phyloP scores from a whole-genome alignment of 2,329 filamentous ascomycete species.

The Microsporum ferrugineum region DNA sequence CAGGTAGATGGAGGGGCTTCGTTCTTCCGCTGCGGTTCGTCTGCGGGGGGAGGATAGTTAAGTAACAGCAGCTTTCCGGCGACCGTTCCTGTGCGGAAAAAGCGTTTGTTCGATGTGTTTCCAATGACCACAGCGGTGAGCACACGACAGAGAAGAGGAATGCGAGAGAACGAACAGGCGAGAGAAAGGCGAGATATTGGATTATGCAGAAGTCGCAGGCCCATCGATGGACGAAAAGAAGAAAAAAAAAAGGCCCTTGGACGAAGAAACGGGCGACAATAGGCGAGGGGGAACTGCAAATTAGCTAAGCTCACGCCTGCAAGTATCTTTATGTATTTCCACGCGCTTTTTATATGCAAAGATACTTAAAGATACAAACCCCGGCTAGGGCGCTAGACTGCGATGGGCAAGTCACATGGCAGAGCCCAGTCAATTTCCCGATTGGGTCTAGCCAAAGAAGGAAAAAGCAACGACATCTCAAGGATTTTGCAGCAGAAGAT shows the following conservation, averaged over 20 bases:
- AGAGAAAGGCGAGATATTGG: neutral
- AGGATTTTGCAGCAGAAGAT: neutral
- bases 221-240: neutral
- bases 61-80: neutral
- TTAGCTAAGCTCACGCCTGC: neutral
- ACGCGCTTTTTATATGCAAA: neutral
- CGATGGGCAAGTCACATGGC: conserved; percentile 1
- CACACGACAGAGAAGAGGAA: neutral
- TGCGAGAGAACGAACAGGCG: neutral
- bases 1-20: neutral
- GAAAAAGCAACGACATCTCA: conserved; percentile 1
- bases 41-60: neutral
- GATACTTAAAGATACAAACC: neutral
- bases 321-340: neutral
- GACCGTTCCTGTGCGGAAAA: neutral
- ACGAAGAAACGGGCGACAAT: conserved; percentile 3
- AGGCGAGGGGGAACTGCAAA: neutral
- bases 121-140: neutral
- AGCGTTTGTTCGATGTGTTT: neutral
- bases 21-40: neutral
- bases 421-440: neutral
- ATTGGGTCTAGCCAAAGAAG: neutral
- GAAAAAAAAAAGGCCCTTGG: neutral
- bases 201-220: neutral
- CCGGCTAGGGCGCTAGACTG: neutral